A percentile compares a stretch with the other conserved stretches of the same genome.
phyloP scores from a whole-genome alignment of 148 eudicot species.

The Limonium bicolor region DNA sequence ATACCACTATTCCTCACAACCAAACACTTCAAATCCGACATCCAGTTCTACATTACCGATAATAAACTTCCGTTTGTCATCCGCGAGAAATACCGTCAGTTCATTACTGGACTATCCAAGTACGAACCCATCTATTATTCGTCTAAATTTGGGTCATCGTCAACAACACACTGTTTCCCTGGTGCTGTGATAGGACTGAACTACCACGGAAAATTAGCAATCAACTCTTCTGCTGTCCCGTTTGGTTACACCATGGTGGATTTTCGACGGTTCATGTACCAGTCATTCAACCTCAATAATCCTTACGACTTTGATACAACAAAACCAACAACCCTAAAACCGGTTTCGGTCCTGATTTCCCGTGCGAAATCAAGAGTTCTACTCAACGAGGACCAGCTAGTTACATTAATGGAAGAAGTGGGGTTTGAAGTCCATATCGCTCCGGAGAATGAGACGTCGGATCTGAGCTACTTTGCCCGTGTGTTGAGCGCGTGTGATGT shows the following conservation, averaged over 20 bases:
- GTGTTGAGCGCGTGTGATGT: slow-evolving; percentile 11
- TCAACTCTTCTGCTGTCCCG: slow-evolving; percentile 7
- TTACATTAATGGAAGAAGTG: slow-evolving; percentile 7
- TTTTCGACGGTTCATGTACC: slow-evolving; percentile 14
- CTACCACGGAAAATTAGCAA: slow-evolving; percentile 13
- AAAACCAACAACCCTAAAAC: slow-evolving; percentile 1
- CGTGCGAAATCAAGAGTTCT: slow-evolving; percentile 12
- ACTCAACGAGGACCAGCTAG: slow-evolving; percentile 15
- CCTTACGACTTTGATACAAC: slow-evolving; percentile 12
- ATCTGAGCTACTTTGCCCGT: slow-evolving; percentile 2
- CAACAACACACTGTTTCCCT: slow-evolving; percentile 13
- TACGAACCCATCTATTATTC: slow-evolving; percentile 10
- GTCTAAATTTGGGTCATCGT: slow-evolving; percentile 10
- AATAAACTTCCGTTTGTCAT: slow-evolving; percentile 14
- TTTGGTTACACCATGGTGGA: slow-evolving; percentile 13
- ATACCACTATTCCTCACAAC: slow-evolving; percentile 37
- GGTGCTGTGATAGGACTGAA: slow-evolving; percentile 15
- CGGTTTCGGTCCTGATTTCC: slow-evolving; percentile 16
- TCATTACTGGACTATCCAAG: slow-evolving; percentile 10
- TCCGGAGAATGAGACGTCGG: slow-evolving; percentile 9
- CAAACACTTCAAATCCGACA: slow-evolving; percentile 18
- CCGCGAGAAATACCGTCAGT: slow-evolving; percentile 11
- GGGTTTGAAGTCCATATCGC: slow-evolving; percentile 22
- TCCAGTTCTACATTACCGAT: slow-evolving; percentile 19
- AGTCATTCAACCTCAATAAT: slow-evolving; percentile 14